Percentiles rank a stretch among this genome's conserved stretches.
Conservation (phyloP, 2,329 filamentous ascomycete genomes). For the Diplodia mutila region DNA sequence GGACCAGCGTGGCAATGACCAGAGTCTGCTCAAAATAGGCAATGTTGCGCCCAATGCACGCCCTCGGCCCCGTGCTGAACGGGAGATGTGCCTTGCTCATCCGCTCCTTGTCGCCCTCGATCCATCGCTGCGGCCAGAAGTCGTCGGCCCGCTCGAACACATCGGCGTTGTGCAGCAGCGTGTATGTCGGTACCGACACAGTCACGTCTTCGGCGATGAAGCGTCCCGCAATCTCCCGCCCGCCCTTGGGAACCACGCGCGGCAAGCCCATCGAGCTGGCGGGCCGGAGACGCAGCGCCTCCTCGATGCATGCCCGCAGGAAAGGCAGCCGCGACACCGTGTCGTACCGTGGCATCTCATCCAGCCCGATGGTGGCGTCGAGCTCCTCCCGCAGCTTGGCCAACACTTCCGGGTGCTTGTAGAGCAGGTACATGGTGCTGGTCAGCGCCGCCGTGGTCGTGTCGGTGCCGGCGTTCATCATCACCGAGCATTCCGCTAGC, state of each 20-base stretch:
- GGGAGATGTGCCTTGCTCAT: constrained; percentile 31
- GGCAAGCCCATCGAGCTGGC: constrained; percentile 33
- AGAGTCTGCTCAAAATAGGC: constrained; percentile 57
- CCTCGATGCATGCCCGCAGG: constrained; percentile 41
- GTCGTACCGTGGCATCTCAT: constrained; percentile 28
- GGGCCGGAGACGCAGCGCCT: constrained; percentile 31
- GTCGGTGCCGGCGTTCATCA: constrained; percentile 45
- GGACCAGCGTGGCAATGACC: constrained; percentile 39
- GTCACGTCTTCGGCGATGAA: constrained; percentile 44
- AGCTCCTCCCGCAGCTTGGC: constrained; percentile 52
- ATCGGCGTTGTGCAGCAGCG: constrained; percentile 54
- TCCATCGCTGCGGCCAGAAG: constrained; percentile 56
- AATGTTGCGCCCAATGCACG: constrained; percentile 39
- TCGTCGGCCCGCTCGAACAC: constrained; percentile 52
- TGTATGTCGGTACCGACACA: constrained; percentile 42
- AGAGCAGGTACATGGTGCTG: constrained; percentile 24
- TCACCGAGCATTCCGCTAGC: constrained; percentile 27
- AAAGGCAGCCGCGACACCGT: constrained; percentile 31
- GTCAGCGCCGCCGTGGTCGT: constrained; percentile 38
- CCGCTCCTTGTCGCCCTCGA: constrained; percentile 33
- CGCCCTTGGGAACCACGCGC: constrained; percentile 33
- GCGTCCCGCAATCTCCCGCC: constrained; percentile 29
- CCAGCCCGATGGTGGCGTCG: constrained; percentile 52
- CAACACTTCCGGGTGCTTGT: constrained; percentile 24
- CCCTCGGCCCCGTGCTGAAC: constrained; percentile 31